Base-by-base conservation (phyloP, 345 rosid species). In the Anastatica hierochuntica region DNA sequence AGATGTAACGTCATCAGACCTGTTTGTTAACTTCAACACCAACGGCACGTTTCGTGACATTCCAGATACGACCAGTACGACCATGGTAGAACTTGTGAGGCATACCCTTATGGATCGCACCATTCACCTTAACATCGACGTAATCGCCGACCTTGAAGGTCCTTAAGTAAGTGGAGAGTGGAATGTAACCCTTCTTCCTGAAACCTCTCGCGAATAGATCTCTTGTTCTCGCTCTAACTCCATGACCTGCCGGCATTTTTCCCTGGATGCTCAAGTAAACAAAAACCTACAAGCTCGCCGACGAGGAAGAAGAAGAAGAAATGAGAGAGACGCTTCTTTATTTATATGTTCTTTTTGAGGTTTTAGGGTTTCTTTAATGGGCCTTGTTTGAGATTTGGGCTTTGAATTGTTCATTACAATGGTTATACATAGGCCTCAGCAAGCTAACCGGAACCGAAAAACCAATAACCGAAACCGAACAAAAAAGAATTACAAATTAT, bases 51-150 rank as follows among this genome's bases (percentile, higher is more conserved):
- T 86, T 86, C 74, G 90, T 86, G 18, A 86, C 88, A 47, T 86
- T 86, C 92, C 95, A 86, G 73, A 86, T 69, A 24, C 79, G 78
- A 8, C 95, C 95, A 24, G 95, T 86, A 58, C 95, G 95, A 6
- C 95, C 95, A 30, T 82, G 88, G 62, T 82, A 86, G 74, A 83
- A 86, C 74, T 86, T 86, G 67, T 83, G 95, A 30, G 92, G 95
- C 95, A 86, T 86, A 23, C 95, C 95, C 74, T 86, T 86, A 67
- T 86, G 92, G 49, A 86, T 59, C 58, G 92, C 88, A 58, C 92
- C 92, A 39, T 86, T 86, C 24, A 86, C 92, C 64, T 86, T 83
- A 51, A 86, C 57, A 44, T 86, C 92, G 14, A 86, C 92, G 68
- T 77, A 76, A 13, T 83, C 84, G 9, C 92, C 92, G 60, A 83